phyloP scores from a whole-genome alignment of 164 flowering plant species.

The Macadamia tetraphylla region DNA sequence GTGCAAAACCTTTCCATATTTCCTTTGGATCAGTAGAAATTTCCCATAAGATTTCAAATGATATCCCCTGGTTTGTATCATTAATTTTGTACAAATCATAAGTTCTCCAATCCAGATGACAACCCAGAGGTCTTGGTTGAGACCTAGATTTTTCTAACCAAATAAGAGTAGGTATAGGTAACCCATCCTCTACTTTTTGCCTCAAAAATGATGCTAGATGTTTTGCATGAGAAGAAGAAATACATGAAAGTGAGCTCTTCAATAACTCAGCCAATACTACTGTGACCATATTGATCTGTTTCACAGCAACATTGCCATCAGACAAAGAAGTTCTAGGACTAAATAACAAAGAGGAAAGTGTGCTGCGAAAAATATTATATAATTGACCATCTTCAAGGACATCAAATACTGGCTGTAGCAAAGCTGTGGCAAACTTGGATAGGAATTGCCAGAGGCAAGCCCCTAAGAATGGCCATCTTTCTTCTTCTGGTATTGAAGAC shows the following conservation, averaged over 20 bases:
- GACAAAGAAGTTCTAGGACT: constrained; percentile 17
- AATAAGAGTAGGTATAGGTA: constrained; percentile 25
- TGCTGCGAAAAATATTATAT: constrained; percentile 9
- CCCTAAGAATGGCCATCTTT: constrained; percentile 53
- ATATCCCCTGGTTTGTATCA: constrained; percentile 20
- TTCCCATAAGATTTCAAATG: constrained; percentile 45
- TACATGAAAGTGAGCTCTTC: constrained; percentile 28
- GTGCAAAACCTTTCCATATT: constrained; percentile 36
- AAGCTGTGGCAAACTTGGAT: constrained; percentile 34
- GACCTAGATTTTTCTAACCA: constrained; percentile 41
- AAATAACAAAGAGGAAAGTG: constrained; percentile 20
- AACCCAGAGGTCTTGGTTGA: constrained; percentile 17
- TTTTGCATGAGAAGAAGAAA: constrained; percentile 45
- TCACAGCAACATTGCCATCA: constrained; percentile 17
- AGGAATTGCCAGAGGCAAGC: constrained; percentile 63
- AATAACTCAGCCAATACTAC: constrained; percentile 33
- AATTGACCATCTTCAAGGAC: constrained; percentile 22
- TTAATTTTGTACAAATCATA: constrained; percentile 18
- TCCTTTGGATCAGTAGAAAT: constrained; percentile 39
- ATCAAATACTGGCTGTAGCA: constrained; percentile 23
- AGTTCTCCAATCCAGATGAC: constrained; percentile 16
- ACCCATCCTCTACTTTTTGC: constrained; percentile 39
- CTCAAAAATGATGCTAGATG: constrained; percentile 44
- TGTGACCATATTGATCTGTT: constrained; percentile 22
- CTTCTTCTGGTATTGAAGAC: constrained; percentile 49